Evolutionary conservation across 441 rosid species (phyloP), one percentile per base, ranked within the genome.

Genomic region (Mallotus repandus): DNA sequence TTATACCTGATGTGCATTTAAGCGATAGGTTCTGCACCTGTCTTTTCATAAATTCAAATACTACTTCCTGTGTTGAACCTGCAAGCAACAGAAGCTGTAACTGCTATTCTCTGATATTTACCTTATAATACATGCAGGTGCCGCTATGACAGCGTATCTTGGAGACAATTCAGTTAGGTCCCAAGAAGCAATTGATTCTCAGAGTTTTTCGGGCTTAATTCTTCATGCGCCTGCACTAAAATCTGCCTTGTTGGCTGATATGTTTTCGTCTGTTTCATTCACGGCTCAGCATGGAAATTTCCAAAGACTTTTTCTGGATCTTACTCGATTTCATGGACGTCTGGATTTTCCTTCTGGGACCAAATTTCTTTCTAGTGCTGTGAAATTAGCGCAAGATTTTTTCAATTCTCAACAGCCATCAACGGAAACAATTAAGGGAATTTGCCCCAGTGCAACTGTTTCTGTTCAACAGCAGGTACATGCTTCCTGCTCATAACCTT

Each of bases 401-500:
- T 67, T 88, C 58, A 81, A 86, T 78, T 92, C 98, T 35, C 87
- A 71, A 61, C 88, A 77, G 80, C 97, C 94, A 64, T 80, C 75
- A 46, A 35, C 82, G 71, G 92, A 82, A 71, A 80, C 89, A 15
- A 69, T 91, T 72, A 87, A 84, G 74, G 86, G 86, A 21, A 79
- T 91, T 71, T 88, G 91, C 81, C 99, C 97, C 29, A 81, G 73
- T 53, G 83, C 84, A 67, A 77, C 80, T 54, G 41, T 95, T 80
- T 95, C 98, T 75, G 73, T 95, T 73, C 99, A 91, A 81, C 99
- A 95, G 77, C 99, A 95, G 97, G 98, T 95, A 84, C 68, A 8
- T 10, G 32, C 59, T 54, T 58, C 54, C 49, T 25, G 29, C 22
- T 14, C 29, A 22, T 48, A 13, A 55, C 4, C 41, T 45, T 14